A percentile compares a stretch with the other conserved stretches of the same genome.
phyloP scores from a whole-genome alignment of 108 stramenopile genomes.

The Cyclotella atomus region DNA sequence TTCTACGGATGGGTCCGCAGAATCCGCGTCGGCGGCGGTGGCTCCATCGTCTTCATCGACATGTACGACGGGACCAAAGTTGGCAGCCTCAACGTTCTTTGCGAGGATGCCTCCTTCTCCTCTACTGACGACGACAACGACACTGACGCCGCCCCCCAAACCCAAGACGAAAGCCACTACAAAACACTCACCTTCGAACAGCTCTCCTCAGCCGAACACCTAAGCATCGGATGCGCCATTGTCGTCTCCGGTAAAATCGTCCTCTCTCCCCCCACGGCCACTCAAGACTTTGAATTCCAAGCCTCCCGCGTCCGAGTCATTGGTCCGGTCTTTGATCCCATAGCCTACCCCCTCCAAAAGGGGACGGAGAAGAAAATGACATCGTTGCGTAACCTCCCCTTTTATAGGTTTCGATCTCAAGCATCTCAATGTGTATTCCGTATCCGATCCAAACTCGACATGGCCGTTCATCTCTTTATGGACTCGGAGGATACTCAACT shows the following conservation, averaged over 20 bases:
- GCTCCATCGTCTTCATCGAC: slow-evolving; percentile 68
- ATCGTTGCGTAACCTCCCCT: slow-evolving; percentile 54
- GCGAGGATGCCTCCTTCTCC: slow-evolving; percentile 29
- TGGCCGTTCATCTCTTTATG: slow-evolving; percentile 74
- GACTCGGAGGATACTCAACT: slow-evolving; percentile 63
- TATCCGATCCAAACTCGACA: slow-evolving; percentile 60
- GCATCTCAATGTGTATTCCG: slow-evolving; percentile 63
- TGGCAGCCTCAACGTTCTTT: slow-evolving; percentile 56
- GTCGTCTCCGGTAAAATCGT: slow-evolving; percentile 59
- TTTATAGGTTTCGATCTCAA: slow-evolving; percentile 63
- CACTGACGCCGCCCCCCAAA: no score
- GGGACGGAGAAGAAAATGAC: slow-evolving; percentile 68
- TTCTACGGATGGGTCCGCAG: slow-evolving; percentile 71
- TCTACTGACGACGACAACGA: slow-evolving; percentile 17
- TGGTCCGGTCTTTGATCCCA: slow-evolving; percentile 61
- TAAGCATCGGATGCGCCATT: slow-evolving; percentile 61
- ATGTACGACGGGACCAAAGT: slow-evolving; percentile 70
- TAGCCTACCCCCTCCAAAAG: slow-evolving; percentile 67
- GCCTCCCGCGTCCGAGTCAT: slow-evolving; percentile 56
- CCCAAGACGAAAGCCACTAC: slow-evolving; percentile 56
- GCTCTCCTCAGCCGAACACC: slow-evolving; percentile 42
- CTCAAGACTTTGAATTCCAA: slow-evolving; percentile 65
- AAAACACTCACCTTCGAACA: slow-evolving; percentile 56
- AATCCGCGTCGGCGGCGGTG: slow-evolving; percentile 62
- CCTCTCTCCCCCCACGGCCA: slow-evolving; percentile 63